Percentiles rank a stretch among this genome's conserved stretches.
phyloP scores from a whole-genome alignment of 2,329 filamentous ascomycete genomes.

The Colletotrichum phormii region DNA sequence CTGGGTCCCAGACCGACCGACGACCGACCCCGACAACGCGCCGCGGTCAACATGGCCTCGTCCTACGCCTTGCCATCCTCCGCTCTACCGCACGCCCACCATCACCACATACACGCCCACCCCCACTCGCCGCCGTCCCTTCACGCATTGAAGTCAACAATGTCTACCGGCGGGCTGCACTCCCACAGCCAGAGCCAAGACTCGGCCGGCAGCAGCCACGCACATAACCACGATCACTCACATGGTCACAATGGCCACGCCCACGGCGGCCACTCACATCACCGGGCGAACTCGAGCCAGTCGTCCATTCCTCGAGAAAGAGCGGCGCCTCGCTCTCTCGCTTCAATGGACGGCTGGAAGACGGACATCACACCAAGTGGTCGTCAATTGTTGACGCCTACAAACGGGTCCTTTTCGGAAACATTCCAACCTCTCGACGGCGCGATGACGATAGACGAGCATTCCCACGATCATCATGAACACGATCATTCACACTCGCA shows the following conservation, averaged over 20 bases:
- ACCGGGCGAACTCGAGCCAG: conserved; percentile 27
- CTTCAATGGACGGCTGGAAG: conserved; percentile 53
- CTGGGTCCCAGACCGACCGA: conserved; percentile 28
- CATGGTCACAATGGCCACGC: conserved; percentile 40
- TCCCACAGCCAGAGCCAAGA: conserved; percentile 43
- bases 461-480: conserved; percentile 43
- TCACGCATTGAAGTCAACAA: conserved; percentile 50
- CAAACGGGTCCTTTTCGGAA: conserved; percentile 27
- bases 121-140: conserved; percentile 53
- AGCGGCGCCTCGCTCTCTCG: conserved; percentile 46
- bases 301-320: conserved; percentile 44
- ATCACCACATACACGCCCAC: conserved; percentile 55
- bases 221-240: conserved; percentile 44
- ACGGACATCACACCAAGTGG: conserved; percentile 54
- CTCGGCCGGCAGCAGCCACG: conserved; percentile 42
- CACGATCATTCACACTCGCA: conserved; percentile 40
- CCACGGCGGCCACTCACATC: conserved; percentile 44
- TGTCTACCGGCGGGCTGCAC: conserved; percentile 42
- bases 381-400: conserved; percentile 51
- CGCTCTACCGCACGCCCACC: conserved; percentile 60
- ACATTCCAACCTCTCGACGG: conserved; percentile 34
- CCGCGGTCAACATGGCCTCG: conserved; percentile 55
- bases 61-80: conserved; percentile 66
- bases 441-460: conserved; percentile 32
- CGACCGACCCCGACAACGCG: conserved; percentile 18